These are phyloP conservation scores for Pleodorina starrii DNA, from an alignment of 139 green algal genomes.

Conservation along the genomic window DNA sequence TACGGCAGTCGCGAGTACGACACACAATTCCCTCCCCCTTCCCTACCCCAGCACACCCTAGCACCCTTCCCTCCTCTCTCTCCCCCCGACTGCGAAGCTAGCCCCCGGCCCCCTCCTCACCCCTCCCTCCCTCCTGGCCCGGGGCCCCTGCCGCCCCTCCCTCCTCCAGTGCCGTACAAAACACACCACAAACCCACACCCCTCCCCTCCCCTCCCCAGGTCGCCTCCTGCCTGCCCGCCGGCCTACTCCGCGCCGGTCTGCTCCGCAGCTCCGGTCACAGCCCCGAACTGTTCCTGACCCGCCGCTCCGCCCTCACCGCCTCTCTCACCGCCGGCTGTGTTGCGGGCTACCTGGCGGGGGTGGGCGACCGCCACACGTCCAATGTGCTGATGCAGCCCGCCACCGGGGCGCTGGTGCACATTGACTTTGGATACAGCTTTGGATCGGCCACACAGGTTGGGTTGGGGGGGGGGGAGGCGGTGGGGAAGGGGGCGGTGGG, in stretches of 20 bases:
- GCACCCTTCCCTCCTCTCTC: not conserved
- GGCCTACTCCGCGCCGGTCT: conserved; percentile 68
- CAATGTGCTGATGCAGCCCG: conserved; percentile 80
- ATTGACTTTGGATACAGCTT: conserved; percentile 92
- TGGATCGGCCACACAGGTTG: conserved; percentile 71
- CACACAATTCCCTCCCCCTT: no score
- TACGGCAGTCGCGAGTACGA: no score
- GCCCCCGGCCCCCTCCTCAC: not conserved
- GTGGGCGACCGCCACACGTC: conserved; percentile 82
- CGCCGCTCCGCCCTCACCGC: conserved; percentile 57
- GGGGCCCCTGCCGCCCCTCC: not conserved
- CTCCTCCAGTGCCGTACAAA: no score
- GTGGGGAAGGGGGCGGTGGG: not conserved
- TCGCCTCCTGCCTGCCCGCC: conserved; percentile 47
- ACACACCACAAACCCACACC: no score
- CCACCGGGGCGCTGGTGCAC: conserved; percentile 64
- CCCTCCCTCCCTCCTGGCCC: not conserved
- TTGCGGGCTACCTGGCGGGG: conserved; percentile 72
- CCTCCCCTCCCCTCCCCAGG: not conserved
- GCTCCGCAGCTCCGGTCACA: conserved; percentile 41
- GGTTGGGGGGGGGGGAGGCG: not conserved
- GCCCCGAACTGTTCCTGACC: conserved; percentile 69
- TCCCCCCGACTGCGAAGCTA: not conserved
- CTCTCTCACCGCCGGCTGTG: conserved; percentile 65
- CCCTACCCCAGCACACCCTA: not conserved